Evolutionary conservation across 78 protist genomes (phyloP), one percentile per base, ranked within the genome.

Genomic region (Pigoraptor vietnamica): DNA sequence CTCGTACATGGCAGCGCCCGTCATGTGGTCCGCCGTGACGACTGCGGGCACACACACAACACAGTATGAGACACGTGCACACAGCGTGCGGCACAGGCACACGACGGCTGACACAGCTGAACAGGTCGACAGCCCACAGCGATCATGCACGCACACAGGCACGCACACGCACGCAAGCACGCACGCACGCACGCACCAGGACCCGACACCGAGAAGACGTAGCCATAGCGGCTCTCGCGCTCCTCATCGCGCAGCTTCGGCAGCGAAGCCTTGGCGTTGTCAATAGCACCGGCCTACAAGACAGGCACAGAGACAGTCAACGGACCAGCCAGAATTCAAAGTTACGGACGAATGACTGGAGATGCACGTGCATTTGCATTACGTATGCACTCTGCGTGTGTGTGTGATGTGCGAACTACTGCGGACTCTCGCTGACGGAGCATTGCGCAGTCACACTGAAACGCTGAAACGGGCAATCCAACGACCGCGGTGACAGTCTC

Each of bases 1-100:
- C 97, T 99, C 99, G 98, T 99, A 98, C 99, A 99, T 99, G 90
- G 98, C 97, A 1, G 99, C 93, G 37, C 99, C 99, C 37, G 91
- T 35, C 99, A 99, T 98, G 48, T 95, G n/a, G 55, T 98, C 98
- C 37, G 99, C 99, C 87, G 98, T 88, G 48, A 99, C 99, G 94
- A 99, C 99, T 87, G 92, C 34, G n/a, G n/a, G n/a, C n/a, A n/a
- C 0, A 33, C 35, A 1, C 89, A 91, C 23, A 1, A 24, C 34
- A 29, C 0, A 0, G 35, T 2, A 0, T 2, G 0, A 21, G 87
- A 37, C 29, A 19, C 37, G 33, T 0, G 90, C 2, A 37, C 0
- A 36, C 38, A 82, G 9, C 40, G 1, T 25, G 39, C 10, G 38
- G n/a, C n/a, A n/a, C n/a, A 55, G 10, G 89, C 55, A n/a, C n/a